A percentile compares a stretch with the other conserved stretches of the same genome.
Evolutionary conservation across 768 basidiomycete genomes (phyloP).

Genomic region (Lactarius vividus): DNA sequence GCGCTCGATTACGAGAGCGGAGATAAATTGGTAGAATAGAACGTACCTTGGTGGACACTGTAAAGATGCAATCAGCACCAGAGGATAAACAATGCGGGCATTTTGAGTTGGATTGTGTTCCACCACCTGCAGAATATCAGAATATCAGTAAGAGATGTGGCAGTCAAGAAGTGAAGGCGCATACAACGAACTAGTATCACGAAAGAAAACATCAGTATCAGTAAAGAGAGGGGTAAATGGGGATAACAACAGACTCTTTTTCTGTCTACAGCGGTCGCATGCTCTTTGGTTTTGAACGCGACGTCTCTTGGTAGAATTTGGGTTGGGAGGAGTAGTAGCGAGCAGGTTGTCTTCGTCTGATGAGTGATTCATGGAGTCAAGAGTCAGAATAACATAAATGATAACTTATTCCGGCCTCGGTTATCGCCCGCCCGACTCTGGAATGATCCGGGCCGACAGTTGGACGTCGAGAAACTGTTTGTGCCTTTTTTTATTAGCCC

Average conservation of each 20-base stretch:
- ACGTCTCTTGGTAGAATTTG: slow-evolving; percentile 19
- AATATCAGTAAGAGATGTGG: not conserved
- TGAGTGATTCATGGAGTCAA: slow-evolving; percentile 19
- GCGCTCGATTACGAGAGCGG: not conserved
- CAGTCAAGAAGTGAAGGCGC: not conserved
- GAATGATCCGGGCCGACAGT: too few species aligned
- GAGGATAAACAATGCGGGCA: slow-evolving; percentile 22
- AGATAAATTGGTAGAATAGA: too few species aligned
- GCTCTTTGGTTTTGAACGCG: slow-evolving; percentile 26
- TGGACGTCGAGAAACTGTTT: too few species aligned
- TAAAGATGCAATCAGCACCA: slow-evolving; percentile 21
- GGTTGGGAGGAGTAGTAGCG: too few species aligned
- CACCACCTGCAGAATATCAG: slow-evolving; percentile 14
- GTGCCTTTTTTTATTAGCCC: not conserved
- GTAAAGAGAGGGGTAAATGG: not conserved
- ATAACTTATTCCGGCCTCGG: not conserved
- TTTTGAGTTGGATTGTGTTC: slow-evolving; percentile 5
- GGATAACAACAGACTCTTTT: slow-evolving; percentile 24
- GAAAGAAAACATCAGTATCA: not conserved
- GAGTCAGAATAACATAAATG: too few species aligned
- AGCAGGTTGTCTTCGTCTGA: slow-evolving; percentile 16
- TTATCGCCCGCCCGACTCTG: not conserved
- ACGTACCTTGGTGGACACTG: slow-evolving; percentile 24
- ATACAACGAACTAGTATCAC: slow-evolving; percentile 23
- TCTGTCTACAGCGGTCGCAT: slow-evolving; percentile 28